phyloP scores from a whole-genome alignment of 129 eudicot species.

The Kitagawia praeruptora region DNA sequence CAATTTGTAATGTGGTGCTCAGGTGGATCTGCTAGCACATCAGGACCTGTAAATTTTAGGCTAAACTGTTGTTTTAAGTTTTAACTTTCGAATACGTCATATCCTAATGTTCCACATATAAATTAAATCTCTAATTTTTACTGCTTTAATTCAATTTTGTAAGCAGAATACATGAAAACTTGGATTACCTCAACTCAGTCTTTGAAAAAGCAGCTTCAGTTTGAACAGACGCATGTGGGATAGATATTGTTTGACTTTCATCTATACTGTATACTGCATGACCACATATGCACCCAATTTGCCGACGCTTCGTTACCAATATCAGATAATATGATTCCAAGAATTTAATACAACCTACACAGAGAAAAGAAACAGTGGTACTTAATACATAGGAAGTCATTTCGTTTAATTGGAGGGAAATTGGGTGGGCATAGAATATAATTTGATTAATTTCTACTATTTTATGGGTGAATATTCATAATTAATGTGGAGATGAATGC shows the following conservation, averaged over 20 bases:
- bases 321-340: conserved; percentile 81
- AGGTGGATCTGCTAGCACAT: background rate
- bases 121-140: background rate
- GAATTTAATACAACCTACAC: conserved; percentile 76
- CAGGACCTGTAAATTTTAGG: background rate
- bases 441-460: background rate
- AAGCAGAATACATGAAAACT: background rate
- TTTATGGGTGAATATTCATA: background rate
- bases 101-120: background rate
- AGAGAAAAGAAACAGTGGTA: background rate
- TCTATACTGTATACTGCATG: conserved; percentile 83
- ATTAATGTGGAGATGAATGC: background rate
- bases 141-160: background rate
- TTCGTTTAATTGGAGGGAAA: background rate
- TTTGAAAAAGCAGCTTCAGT: conserved; percentile 87
- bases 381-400: background rate
- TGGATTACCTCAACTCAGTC: conserved; percentile 67
- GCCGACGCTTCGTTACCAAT: conserved; percentile 77
- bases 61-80: background rate
- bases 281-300: conserved; percentile 91
- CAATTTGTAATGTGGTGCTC: background rate
- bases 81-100: background rate
- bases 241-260: conserved; percentile 77
- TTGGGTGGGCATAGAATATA: background rate
- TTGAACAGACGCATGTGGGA: conserved; percentile 87